Evolutionary conservation across 2,329 filamentous ascomycete species (phyloP).

Genomic region (Fusarium sp.): DNA sequence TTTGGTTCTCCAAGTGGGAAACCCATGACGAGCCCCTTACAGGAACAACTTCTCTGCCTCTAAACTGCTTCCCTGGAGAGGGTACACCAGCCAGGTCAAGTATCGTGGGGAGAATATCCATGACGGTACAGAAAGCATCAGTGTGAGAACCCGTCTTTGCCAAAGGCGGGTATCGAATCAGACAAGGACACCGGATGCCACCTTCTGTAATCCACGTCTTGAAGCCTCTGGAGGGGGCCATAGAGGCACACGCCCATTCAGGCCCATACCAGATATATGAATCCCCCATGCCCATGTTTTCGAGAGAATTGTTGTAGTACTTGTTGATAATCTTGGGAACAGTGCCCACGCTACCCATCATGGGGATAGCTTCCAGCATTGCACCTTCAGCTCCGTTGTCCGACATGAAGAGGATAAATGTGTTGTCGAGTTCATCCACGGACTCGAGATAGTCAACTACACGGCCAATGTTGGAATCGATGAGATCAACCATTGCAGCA

Average conservation of each 20-base stretch:
- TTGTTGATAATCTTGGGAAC: conserved; percentile 36
- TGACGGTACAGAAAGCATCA: conserved; percentile 53
- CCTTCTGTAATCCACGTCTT: conserved; percentile 46
- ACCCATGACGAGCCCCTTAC: conserved; percentile 57
- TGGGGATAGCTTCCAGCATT: conserved; percentile 68
- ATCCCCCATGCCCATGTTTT: conserved; percentile 67
- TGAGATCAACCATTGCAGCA: conserved; percentile 68
- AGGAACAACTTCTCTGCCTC: conserved; percentile 60
- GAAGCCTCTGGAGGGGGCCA: conserved; percentile 55
- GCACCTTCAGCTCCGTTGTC: conserved; percentile 59
- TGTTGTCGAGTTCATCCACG: neutral
- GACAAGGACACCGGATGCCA: conserved; percentile 32
- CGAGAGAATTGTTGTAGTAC: conserved; percentile 63
- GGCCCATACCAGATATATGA: conserved; percentile 73
- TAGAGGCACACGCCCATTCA: conserved; percentile 61
- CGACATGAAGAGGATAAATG: conserved; percentile 52
- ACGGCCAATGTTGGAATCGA: conserved; percentile 45
- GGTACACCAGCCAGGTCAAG: conserved; percentile 58
- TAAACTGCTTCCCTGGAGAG: conserved; percentile 52
- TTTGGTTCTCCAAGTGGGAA: conserved; percentile 41
- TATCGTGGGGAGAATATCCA: conserved; percentile 63
- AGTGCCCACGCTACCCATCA: conserved; percentile 44
- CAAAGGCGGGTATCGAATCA: conserved; percentile 46
- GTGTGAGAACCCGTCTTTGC: conserved; percentile 49
- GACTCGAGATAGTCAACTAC: neutral